Percentiles rank a stretch among this genome's conserved stretches.
phyloP scores from a whole-genome alignment of 2,329 filamentous ascomycete species.

The Diaporthe sp. region DNA sequence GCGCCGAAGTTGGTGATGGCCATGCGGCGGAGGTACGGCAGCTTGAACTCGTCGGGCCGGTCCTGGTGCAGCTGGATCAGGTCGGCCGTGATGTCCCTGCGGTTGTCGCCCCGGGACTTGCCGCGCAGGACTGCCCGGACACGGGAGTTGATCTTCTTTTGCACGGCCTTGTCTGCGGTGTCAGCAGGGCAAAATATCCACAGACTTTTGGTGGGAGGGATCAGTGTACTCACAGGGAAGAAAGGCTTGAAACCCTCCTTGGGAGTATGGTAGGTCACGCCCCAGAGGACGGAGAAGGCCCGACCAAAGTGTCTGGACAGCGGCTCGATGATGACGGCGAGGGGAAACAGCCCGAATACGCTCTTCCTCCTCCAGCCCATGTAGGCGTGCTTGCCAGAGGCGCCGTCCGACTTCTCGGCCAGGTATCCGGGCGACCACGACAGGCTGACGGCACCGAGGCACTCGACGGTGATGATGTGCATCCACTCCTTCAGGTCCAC shows the following conservation, averaged over 20 bases:
- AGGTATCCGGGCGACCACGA: conserved; percentile 67
- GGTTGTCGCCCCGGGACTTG: conserved; percentile 47
- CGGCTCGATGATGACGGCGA: conserved; percentile 55
- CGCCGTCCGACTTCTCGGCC: conserved; percentile 58
- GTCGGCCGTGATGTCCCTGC: conserved; percentile 60
- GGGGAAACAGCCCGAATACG: conserved; percentile 65
- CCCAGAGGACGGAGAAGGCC: conserved; percentile 59
- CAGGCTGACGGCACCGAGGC: conserved; percentile 62
- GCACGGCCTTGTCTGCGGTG: conserved; percentile 44
- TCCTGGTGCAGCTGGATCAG: conserved; percentile 61
- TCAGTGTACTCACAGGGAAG: conserved; percentile 59
- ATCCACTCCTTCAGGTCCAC: conserved; percentile 68
- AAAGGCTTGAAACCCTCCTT: conserved; percentile 60
- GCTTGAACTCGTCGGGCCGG: conserved; percentile 59
- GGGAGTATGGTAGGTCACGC: conserved; percentile 59
- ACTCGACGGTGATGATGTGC: conserved; percentile 68
- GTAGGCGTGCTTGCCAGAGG: conserved; percentile 63
- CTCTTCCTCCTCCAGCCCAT: conserved; percentile 66
- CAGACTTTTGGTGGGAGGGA: not conserved
- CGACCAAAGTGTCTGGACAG: conserved; percentile 54
- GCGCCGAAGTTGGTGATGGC: conserved; percentile 69
- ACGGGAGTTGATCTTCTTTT: conserved; percentile 47
- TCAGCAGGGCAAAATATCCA: not conserved
- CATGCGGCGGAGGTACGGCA: conserved; percentile 64
- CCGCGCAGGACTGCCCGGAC: conserved; percentile 42